Evolutionary conservation across 140 eudicot genomes (phyloP).

Genomic region (Ambrosia hybrid): DNA sequence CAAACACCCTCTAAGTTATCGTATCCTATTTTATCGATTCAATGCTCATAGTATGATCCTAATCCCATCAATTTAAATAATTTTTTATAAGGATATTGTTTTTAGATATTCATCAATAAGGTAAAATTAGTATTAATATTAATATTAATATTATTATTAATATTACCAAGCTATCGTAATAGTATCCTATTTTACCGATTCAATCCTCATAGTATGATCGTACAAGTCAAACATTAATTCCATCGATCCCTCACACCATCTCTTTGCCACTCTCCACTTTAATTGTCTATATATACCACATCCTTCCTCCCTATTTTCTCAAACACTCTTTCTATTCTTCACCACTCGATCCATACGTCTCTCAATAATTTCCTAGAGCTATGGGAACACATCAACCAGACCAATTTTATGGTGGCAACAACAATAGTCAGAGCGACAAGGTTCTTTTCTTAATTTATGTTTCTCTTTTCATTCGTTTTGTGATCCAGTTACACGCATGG

Average conservation of each 20-base stretch:
- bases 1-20: too few species aligned
- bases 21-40: too few species aligned
- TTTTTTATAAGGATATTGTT: too few species aligned
- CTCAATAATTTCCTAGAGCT: constrained; percentile 10
- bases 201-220: constrained; percentile 15
- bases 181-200: constrained; percentile 6
- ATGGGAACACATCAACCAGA: constrained; percentile 29
- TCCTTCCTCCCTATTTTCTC: background rate
- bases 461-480: background rate
- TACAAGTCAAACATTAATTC: constrained; percentile 31
- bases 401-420: constrained; percentile 20
- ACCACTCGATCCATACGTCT: constrained; percentile 10
- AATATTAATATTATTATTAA: background rate
- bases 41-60: too few species aligned
- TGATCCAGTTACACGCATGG: background rate
- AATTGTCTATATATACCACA: constrained; percentile 27
- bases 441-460: constrained; percentile 11
- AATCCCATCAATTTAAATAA: too few species aligned
- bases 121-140: background rate
- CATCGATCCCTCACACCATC: constrained; percentile 24
- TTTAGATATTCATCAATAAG: background rate
- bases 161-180: background rate
- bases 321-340: constrained; percentile 6
- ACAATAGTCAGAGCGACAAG: constrained; percentile 22
- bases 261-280: constrained; percentile 22